Percentiles rank a stretch among this genome's conserved stretches.
Conservation (phyloP, 192 early-diverging fungal species). For the Coemansia biformis region DNA sequence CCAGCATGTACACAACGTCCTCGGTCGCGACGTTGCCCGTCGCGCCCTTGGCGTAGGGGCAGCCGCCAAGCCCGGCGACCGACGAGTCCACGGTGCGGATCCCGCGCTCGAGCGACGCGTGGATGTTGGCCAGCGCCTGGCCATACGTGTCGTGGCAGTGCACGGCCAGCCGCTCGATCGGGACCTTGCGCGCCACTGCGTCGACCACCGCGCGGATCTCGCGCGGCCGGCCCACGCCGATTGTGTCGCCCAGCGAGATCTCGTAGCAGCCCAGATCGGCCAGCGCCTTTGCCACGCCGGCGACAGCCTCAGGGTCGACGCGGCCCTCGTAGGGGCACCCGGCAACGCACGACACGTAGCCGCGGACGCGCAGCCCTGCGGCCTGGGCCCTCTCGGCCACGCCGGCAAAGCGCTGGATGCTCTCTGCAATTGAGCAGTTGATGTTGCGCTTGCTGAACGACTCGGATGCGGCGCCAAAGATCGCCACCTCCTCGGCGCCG, state of each 20-base stretch:
- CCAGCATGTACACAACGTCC: constrained; percentile 90
- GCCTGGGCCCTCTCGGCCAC: constrained; percentile 62
- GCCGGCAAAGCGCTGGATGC: constrained; percentile 63
- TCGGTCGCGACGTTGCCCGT: constrained; percentile 96
- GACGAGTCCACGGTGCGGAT: constrained; percentile 92
- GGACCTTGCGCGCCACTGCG: constrained; percentile 62
- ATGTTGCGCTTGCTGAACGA: constrained; percentile 87
- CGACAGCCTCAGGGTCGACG: constrained; percentile 64
- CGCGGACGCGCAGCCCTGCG: constrained; percentile 60
- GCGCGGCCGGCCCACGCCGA: constrained; percentile 79
- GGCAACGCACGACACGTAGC: constrained; percentile 85
- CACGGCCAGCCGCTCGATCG: constrained; percentile 72
- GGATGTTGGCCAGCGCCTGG: constrained; percentile 90
- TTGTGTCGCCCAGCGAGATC: constrained; percentile 93
- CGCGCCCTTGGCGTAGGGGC: constrained; percentile 93
- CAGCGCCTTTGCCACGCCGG: constrained; percentile 64
- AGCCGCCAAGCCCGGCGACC: constrained; percentile 90
- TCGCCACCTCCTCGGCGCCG: constrained; percentile 81
- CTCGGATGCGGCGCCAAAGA: constrained; percentile 84
- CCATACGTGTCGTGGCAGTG: constrained; percentile 99
- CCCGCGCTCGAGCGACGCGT: constrained; percentile 72
- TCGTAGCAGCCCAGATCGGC: constrained; percentile 94
- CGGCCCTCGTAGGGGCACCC: constrained; percentile 92
- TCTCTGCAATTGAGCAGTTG: constrained; percentile 84
- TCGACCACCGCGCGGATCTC: constrained; percentile 65